Evolutionary conservation across 2,329 filamentous ascomycete genomes (phyloP).

Genomic region (Fusarium transvaalense): DNA sequence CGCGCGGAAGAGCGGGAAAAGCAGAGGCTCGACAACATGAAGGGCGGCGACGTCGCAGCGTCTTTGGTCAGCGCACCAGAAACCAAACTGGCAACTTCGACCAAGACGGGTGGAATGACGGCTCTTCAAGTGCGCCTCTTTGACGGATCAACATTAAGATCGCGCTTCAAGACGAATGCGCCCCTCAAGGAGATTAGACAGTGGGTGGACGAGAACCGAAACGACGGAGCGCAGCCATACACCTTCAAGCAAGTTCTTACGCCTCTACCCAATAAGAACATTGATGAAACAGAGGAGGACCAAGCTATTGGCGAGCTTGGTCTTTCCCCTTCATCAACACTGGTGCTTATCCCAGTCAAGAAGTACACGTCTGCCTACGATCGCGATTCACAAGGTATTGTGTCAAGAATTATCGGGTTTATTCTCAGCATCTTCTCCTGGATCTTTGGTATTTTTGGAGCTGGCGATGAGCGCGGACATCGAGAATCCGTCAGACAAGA

Average conservation of each 20-base stretch:
- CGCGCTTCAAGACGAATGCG: conserved; percentile 73
- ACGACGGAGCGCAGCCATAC: conserved; percentile 73
- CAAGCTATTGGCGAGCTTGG: conserved; percentile 76
- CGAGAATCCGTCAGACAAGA: background rate
- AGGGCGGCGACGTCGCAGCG: conserved; percentile 49
- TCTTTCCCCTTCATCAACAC: conserved; percentile 81
- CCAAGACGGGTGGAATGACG: conserved; percentile 50
- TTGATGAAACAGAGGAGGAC: conserved; percentile 81
- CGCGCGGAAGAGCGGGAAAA: conserved; percentile 65
- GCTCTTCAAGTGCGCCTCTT: conserved; percentile 84
- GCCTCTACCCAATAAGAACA: conserved; percentile 78
- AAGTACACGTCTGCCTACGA: conserved; percentile 59
- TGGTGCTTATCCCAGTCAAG: conserved; percentile 81
- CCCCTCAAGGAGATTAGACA: conserved; percentile 77
- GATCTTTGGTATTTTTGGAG: conserved; percentile 52
- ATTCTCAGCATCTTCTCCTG: conserved; percentile 54
- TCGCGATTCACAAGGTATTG: conserved; percentile 44
- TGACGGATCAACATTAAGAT: conserved; percentile 83
- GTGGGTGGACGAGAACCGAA: conserved; percentile 79
- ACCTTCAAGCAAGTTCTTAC: conserved; percentile 87
- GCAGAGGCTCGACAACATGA: conserved; percentile 51
- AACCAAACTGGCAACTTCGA: conserved; percentile 50
- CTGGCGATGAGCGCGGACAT: conserved; percentile 34
- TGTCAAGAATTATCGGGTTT: conserved; percentile 50
- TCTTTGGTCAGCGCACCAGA: conserved; percentile 51